These are phyloP conservation scores for Microbotryomycetes sp. DNA, from an alignment of 1,284 basidiomycete genomes.

Conservation along the genomic window DNA sequence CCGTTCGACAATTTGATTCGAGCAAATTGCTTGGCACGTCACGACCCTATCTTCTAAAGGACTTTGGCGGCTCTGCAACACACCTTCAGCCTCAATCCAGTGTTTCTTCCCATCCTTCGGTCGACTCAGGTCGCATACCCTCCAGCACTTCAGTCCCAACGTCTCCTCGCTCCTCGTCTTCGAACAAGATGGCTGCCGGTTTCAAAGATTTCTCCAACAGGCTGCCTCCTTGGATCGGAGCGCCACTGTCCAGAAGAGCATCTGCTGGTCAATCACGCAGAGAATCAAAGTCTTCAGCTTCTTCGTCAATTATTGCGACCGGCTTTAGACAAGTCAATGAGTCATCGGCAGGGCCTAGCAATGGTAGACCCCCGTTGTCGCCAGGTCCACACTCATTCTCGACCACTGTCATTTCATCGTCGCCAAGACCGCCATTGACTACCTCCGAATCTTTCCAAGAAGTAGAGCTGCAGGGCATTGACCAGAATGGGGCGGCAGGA, in stretches of 20 bases:
- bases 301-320: no score
- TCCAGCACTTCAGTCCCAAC: neutral
- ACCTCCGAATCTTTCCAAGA: neutral
- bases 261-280: neutral
- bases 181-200: neutral
- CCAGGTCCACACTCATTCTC: neutral
- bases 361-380: neutral
- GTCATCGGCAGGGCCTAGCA: neutral
- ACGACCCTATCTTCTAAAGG: conserved; percentile 27
- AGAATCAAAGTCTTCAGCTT: neutral
- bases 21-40: conserved; percentile 18
- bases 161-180: neutral
- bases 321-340: neutral
- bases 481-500: neutral
- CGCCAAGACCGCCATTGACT: neutral
- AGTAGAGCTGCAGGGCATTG: neutral
- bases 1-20: conserved; percentile 44
- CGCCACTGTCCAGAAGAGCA: conserved; percentile 14
- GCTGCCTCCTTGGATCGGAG: conserved; percentile 13
- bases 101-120: neutral
- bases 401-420: neutral
- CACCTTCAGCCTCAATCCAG: neutral
- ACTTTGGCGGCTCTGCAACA: conserved; percentile 9
- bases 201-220: conserved; percentile 13
- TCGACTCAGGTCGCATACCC: neutral